Conservation (phyloP, 306 rosid species). For the Datisca glomerata region DNA sequence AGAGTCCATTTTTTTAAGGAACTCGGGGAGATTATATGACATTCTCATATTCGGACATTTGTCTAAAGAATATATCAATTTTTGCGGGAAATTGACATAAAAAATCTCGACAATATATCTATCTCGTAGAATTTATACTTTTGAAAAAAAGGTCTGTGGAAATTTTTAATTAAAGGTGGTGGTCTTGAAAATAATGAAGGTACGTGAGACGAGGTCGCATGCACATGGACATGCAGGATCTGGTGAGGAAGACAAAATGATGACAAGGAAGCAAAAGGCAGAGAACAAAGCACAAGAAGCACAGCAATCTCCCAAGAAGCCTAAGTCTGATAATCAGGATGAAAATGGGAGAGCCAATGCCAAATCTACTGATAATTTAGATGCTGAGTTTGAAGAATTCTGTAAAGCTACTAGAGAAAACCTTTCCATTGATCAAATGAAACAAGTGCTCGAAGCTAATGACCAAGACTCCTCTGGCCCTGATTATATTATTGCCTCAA, state of each 20-base stretch:
- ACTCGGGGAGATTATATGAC: no score
- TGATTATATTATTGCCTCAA: constrained; percentile 24
- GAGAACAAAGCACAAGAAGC: constrained; percentile 52
- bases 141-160: background rate
- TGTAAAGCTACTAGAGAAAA: constrained; percentile 37
- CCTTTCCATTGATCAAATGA: constrained; percentile 45
- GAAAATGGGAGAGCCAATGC: constrained; percentile 34
- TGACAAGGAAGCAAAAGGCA: constrained; percentile 83
- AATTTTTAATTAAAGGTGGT: background rate
- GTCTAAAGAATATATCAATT: background rate
- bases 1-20: no score
- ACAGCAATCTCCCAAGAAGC: constrained; percentile 51
- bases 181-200: constrained; percentile 25
- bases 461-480: constrained; percentile 50
- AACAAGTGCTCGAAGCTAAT: constrained; percentile 45
- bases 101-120: background rate
- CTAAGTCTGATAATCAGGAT: constrained; percentile 38
- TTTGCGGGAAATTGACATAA: background rate
- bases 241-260: constrained; percentile 51
- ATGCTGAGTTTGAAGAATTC: constrained; percentile 40
- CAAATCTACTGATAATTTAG: constrained; percentile 18
- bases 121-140: background rate
- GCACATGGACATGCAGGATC: constrained; percentile 44
- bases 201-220: constrained; percentile 57
- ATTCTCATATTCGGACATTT: no score